Base-by-base conservation (phyloP, 768 basidiomycete genomes). In the Artomyces pyxidatus region DNA sequence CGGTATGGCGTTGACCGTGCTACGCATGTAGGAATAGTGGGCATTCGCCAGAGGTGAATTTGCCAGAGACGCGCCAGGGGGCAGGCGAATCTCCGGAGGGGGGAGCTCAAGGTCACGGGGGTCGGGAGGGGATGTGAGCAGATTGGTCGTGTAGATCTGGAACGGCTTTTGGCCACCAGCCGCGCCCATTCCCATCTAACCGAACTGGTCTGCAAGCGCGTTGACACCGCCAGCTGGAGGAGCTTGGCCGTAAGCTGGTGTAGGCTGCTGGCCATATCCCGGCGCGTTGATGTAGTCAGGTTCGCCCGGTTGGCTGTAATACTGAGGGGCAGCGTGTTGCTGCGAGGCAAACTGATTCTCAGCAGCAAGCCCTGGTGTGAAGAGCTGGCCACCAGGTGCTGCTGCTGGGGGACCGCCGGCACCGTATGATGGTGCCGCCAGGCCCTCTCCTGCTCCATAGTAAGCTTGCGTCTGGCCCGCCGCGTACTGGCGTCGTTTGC, bases 381-480 rank as follows among this genome's bases (percentile, higher is more conserved):
- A 93, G 51, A 92, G 77, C 58, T 88, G 86, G 9, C 63, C 50
- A 54, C 73, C 65, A 46, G 71, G 76, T 29, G 66, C 61, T 48
- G 68, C 68, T 12, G 53, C 62, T 49, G 52, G 73, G 16, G 62
- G 72, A 25, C 66, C 62, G 48, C 76, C 77, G 25, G 63, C 58
- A 10, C 78, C 73, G 42, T 79, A 72, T 10, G 61, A 76, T 37
- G 71, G 55, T 29, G 62, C 78, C 32, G 64, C 49, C 29, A 66
- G 56, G 3, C 68, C 69, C 23, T 73, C 72, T 11, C 66, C 63
- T 10, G 68, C 62, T 29, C 81, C 78, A 56, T 90, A 90, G 64
- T 93, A 93, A 3, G 78, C 90, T 61, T 92, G 89, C 1, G 91
- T 91, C 67, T 96, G 93, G 10, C 89, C 93, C 3, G 89, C 82